Evolutionary conservation across 2,329 filamentous ascomycete species (phyloP), one percentile per base, ranked within the genome.

Genomic region (Pseudocercospora crystallina): DNA sequence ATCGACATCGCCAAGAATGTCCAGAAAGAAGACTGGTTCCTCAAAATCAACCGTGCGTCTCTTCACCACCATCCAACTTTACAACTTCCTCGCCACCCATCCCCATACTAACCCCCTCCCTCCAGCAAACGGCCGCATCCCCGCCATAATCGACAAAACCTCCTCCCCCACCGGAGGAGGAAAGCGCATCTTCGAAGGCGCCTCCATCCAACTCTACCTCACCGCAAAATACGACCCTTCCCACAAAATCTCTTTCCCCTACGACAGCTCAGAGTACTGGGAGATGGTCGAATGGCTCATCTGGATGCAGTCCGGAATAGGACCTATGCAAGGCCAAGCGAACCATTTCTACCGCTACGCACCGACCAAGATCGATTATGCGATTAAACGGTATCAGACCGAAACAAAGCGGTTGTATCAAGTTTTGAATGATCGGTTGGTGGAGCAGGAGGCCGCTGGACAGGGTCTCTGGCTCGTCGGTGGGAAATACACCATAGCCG

Each of bases 21-120:
- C 3, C 73, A 76, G 53, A 77, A 76, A 50, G 66, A 75, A 54
- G 59, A 62, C 2, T 76, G 73, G 73, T 78, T 71, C 58, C 54
- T 76, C 37, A 68, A 72, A 38, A 74, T 76, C 50, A 76, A 76
- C 50, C 75, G 63, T 67, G 44, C 31, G 54, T 49, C 9, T 12
- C 15, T 43, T 33, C 14, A 13, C 29, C 31, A 38, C 8, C 35
- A 3, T 38, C 11, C 13, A 15, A 38, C 82, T 71, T 90, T 94
- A 75, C 90, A 83, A 76, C 82, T 71, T 86, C 40, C 5, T 14
- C 29, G 7, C 13, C 30, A 5, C 30, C 13, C 13, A 20, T 5
- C n/a, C 2, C 29, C 2, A 14, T 17, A 12, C 30, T 36, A 31
- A 44, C 15, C 12, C 34, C 15, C 20, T 32, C 36, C 10, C 17